phyloP scores from a whole-genome alignment of 768 basidiomycete species.

The Tulasnella sp. region DNA sequence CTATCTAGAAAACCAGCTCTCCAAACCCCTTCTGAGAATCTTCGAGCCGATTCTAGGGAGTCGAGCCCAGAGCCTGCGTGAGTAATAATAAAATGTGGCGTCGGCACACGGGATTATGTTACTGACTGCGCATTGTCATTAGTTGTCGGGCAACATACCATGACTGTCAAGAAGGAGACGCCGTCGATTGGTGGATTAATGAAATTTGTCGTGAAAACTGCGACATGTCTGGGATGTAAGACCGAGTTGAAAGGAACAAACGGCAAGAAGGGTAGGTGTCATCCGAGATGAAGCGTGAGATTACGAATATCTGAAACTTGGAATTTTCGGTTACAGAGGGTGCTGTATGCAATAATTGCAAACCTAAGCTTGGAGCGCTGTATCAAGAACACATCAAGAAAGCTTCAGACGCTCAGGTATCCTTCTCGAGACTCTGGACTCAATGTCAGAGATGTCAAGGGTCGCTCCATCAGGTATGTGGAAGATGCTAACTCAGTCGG shows the following conservation, averaged over 20 bases:
- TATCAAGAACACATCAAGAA: constrained; percentile 69
- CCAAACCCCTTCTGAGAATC: constrained; percentile 92
- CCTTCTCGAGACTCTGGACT: constrained; percentile 93
- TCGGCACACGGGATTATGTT: neutral
- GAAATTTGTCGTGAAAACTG: constrained; percentile 96
- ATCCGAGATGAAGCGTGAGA: neutral
- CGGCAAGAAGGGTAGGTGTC: constrained; percentile 43
- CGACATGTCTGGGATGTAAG: constrained; percentile 92
- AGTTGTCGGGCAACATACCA: constrained; percentile 95
- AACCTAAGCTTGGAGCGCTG: constrained; percentile 69
- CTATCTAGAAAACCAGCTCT: constrained; percentile 94
- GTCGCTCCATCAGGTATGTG: constrained; percentile 66
- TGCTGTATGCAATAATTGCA: constrained; percentile 91
- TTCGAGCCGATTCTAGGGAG: constrained; percentile 89
- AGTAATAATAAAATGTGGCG: constrained; percentile 21
- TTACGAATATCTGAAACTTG: neutral
- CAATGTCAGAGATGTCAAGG: constrained; percentile 99
- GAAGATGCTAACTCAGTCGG: no score
- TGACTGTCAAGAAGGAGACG: constrained; percentile 91
- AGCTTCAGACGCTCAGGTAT: constrained; percentile 72
- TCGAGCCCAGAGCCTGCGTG: constrained; percentile 71
- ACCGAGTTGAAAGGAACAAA: constrained; percentile 70
- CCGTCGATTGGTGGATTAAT: constrained; percentile 93
- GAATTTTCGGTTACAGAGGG: constrained; percentile 40
- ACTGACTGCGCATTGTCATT: constrained; percentile 14